phyloP scores from a whole-genome alignment of 169 alveolate species.

The Eimeria brunetti region DNA sequence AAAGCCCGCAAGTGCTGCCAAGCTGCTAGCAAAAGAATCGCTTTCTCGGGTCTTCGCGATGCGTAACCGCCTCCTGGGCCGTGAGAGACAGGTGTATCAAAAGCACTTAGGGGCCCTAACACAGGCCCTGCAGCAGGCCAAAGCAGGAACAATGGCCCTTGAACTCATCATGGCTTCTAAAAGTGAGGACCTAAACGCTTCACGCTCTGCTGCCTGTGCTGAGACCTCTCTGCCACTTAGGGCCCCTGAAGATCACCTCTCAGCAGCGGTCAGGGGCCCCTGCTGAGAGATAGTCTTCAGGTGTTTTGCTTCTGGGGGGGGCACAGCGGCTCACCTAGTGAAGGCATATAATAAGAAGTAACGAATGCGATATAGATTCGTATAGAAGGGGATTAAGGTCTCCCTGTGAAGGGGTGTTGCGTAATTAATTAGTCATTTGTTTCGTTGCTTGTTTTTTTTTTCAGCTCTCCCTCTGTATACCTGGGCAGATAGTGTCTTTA shows the following conservation, averaged over 20 bases:
- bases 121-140: slow-evolving; percentile 30
- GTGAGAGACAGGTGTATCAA: not conserved
- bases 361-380: not conserved
- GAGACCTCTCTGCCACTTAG: too few relatives aligned
- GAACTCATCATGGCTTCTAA: slow-evolving; percentile 21
- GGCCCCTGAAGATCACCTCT: too few relatives aligned
- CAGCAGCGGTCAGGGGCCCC: too few relatives aligned
- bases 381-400: not conserved
- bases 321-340: not conserved
- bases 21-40: not conserved
- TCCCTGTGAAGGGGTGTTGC: not conserved
- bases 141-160: slow-evolving; percentile 25
- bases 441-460: not conserved
- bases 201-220: not conserved
- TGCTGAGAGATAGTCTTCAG: too few relatives aligned
- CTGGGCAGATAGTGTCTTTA: slow-evolving; percentile 36
- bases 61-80: not conserved
- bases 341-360: not conserved
- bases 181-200: not conserved
- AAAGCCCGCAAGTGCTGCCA: slow-evolving; percentile 30
- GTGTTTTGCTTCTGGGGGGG: too few relatives aligned
- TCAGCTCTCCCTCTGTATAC: slow-evolving; percentile 66
- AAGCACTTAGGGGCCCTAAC: slow-evolving; percentile 15
- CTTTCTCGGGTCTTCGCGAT: not conserved
- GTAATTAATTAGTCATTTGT: not conserved